A percentile compares a stretch with the other conserved stretches of the same genome.
These are phyloP conservation scores for Crucibulum cyathiforme DNA, from an alignment of 1,284 basidiomycete genomes.

Conservation along the genomic window DNA sequence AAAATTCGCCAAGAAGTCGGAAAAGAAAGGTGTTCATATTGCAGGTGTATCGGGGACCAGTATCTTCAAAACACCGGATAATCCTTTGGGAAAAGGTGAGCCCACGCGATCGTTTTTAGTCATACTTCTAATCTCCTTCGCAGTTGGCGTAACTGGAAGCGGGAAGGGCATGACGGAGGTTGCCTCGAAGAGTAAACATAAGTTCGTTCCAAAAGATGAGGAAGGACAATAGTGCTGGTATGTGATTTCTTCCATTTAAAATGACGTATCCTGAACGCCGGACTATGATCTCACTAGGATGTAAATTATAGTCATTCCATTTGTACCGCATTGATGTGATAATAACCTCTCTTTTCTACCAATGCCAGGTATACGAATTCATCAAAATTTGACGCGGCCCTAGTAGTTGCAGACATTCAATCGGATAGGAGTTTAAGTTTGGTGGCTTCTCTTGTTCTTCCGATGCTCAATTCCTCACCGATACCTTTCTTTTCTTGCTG, in stretches of 20 bases:
- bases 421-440: no score
- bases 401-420: no score
- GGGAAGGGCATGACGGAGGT: slow-evolving; percentile 93
- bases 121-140: slow-evolving; percentile 16
- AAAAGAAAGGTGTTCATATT: slow-evolving; percentile 93
- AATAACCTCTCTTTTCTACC: neutral
- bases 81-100: slow-evolving; percentile 84
- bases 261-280: slow-evolving; percentile 2
- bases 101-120: slow-evolving; percentile 32
- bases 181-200: slow-evolving; percentile 77
- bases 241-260: slow-evolving; percentile 7
- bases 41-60: slow-evolving; percentile 88
- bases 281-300: slow-evolving; percentile 13
- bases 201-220: slow-evolving; percentile 66
- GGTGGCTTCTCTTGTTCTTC: neutral
- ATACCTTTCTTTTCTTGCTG: no score
- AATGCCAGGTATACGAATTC: neutral
- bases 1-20: slow-evolving; percentile 96
- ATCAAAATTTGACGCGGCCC: neutral
- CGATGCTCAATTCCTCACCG: no score
- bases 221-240: slow-evolving; percentile 39
- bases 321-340: neutral
- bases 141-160: slow-evolving; percentile 94
- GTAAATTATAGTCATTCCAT: slow-evolving; percentile 11
- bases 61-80: slow-evolving; percentile 97